phyloP scores from a whole-genome alignment of 2,329 filamentous ascomycete genomes.

The Fusarium penzigii region DNA sequence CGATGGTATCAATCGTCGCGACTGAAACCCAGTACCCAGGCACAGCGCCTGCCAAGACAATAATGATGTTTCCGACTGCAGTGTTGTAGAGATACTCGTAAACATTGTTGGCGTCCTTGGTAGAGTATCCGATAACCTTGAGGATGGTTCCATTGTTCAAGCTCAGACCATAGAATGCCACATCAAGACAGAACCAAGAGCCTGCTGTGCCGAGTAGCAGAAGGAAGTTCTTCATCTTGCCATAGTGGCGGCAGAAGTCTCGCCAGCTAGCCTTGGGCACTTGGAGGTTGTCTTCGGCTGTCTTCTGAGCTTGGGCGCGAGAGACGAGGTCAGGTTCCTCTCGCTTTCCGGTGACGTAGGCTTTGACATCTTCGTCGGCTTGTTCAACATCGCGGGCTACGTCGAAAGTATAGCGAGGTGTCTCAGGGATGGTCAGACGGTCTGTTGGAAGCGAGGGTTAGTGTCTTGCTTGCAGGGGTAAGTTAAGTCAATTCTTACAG shows the following conservation, averaged over 20 bases:
- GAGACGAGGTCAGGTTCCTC: slow-evolving; percentile 68
- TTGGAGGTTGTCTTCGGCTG: slow-evolving; percentile 55
- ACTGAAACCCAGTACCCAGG: slow-evolving; percentile 84
- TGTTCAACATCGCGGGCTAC: slow-evolving; percentile 74
- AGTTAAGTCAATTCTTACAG: slow-evolving; percentile 41
- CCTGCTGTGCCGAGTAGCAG: slow-evolving; percentile 77
- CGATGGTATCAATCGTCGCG: slow-evolving; percentile 70
- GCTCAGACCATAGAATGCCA: slow-evolving; percentile 67
- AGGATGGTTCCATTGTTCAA: slow-evolving; percentile 78
- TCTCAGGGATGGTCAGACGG: slow-evolving; percentile 82
- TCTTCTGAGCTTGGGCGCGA: slow-evolving; percentile 58
- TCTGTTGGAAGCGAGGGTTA: slow-evolving; percentile 24
- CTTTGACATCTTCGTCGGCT: slow-evolving; percentile 70
- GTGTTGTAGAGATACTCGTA: slow-evolving; percentile 74
- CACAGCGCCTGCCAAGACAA: slow-evolving; percentile 76
- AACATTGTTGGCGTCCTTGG: slow-evolving; percentile 48
- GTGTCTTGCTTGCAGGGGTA: background rate
- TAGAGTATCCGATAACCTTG: slow-evolving; percentile 68
- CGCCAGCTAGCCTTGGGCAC: slow-evolving; percentile 69
- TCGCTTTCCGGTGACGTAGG: slow-evolving; percentile 68
- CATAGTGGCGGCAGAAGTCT: slow-evolving; percentile 73
- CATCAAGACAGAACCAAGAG: slow-evolving; percentile 77
- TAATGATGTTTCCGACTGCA: slow-evolving; percentile 75
- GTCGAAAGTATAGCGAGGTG: slow-evolving; percentile 85
- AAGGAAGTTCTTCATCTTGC: slow-evolving; percentile 69